Base-by-base conservation (phyloP, 495 filamentous ascomycete genomes). In the Aeminium ludgeri region DNA sequence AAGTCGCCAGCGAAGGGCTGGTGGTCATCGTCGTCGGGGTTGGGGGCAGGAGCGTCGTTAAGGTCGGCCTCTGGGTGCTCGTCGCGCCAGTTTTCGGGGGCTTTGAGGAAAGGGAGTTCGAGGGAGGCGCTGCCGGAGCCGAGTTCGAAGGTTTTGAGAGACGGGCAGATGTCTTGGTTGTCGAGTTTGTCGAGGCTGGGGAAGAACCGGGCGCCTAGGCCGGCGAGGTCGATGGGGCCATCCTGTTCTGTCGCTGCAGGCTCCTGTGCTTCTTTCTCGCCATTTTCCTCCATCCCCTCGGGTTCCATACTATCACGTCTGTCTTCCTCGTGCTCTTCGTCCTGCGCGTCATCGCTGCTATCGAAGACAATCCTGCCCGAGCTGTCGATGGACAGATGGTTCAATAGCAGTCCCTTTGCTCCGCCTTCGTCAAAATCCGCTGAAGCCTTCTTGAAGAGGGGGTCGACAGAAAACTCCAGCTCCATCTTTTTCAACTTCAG, bases 351-450 rank as follows among this genome's bases (percentile, higher is more conserved):
- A 55, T 99, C 89, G 43, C 85, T 94, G 63, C 86, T 94, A 55
- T 96, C 89, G 51, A 99, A 99, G 17, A 96, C 86, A 47, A 99
- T 99, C 30, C 86, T 70, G 20, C 89, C 89, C 46, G 82, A 69
- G 5, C 74, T 68, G 60, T 99, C 89, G 44, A 99, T 96, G 39
- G 85, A 76, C 12, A 99, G 68, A 59, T 96, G 86, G 57, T 99
- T 99, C 13, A 99, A 66, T 16, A 99, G 65, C 27, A 99, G 67
- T 2, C 89, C 89, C 62, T 96, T 99, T 13, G 91, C 91, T 37
- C 89, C 89, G 18, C 89, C 89, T 63, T 99, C 89, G 54, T 99
- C 89, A 53, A 96, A 96, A 58, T 99, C 89, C 17, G 89, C 89
- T 2, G 86, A 86, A 0, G 86, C 91, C 53, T 99, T 99, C 56